phyloP scores from a whole-genome alignment of 768 basidiomycete species.

The Cubamyces lactineus region DNA sequence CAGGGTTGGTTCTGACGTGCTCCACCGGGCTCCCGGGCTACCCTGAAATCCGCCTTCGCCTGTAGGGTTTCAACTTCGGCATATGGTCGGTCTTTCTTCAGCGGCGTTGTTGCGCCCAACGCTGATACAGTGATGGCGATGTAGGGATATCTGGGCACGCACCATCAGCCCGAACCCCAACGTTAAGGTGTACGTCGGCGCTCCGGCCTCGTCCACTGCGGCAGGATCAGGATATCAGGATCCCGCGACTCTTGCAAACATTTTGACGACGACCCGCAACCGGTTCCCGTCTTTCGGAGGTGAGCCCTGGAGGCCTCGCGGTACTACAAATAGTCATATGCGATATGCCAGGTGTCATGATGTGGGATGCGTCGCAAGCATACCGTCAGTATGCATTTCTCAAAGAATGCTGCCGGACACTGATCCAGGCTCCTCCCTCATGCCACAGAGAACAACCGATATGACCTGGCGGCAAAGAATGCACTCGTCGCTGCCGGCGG shows the following conservation, averaged over 20 bases:
- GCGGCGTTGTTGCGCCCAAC: neutral
- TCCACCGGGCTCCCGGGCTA: neutral
- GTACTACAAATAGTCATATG: conserved; percentile 1
- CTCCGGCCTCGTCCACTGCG: conserved; percentile 45
- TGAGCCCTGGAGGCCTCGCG: neutral
- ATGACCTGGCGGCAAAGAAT: conserved; percentile 63
- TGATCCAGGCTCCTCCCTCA: neutral
- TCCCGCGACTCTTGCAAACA: conserved; percentile 37
- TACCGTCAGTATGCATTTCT: conserved; percentile 35
- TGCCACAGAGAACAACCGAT: conserved; percentile 54
- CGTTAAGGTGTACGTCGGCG: conserved; percentile 50
- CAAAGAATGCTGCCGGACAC: neutral
- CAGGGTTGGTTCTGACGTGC: neutral
- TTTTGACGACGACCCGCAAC: conserved; percentile 39
- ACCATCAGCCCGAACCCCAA: conserved; percentile 45
- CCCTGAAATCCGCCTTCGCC: neutral
- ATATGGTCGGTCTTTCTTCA: conserved; percentile 32
- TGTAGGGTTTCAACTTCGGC: conserved; percentile 52
- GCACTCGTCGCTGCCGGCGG: conserved; percentile 62
- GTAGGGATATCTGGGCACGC: conserved; percentile 50
- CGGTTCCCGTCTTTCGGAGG: conserved; percentile 49
- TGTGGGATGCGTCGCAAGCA: conserved; percentile 51
- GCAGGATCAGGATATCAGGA: conserved; percentile 45
- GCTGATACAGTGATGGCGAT: conserved; percentile 13
- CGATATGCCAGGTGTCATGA: conserved; percentile 38